Evolutionary conservation across 306 rosid genomes (phyloP).

Genomic region (Argentina anserina): DNA sequence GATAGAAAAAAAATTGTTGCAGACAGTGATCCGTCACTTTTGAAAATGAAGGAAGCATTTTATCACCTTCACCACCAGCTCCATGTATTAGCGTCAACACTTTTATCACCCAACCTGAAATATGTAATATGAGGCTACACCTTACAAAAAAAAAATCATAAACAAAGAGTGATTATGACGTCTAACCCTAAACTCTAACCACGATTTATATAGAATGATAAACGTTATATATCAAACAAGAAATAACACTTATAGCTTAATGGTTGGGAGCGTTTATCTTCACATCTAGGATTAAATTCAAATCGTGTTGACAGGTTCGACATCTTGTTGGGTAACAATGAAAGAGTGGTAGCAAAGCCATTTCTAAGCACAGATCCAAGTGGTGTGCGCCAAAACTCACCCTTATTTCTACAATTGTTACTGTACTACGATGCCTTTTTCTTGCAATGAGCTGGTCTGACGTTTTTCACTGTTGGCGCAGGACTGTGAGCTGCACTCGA

Average conservation of each 20-base stretch:
- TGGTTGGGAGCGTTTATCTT: neutral
- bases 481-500: constrained; percentile 77
- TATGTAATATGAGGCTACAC: neutral
- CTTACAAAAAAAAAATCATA: neutral
- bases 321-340: neutral
- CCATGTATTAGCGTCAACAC: neutral
- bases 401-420: neutral
- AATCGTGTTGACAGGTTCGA: neutral
- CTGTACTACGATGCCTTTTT: neutral
- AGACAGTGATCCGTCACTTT: neutral
- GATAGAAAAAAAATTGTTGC: neutral
- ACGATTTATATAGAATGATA: neutral
- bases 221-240: too few relatives aligned
- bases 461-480: constrained; percentile 17
- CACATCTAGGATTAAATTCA: neutral
- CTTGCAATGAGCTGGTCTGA: neutral
- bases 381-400: neutral
- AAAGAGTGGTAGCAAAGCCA: neutral
- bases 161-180: neutral
- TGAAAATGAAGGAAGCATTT: neutral
- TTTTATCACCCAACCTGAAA: neutral
- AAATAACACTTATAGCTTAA: too few relatives aligned
- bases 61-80: neutral
- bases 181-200: too few relatives aligned
- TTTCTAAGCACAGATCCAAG: neutral